phyloP scores from a whole-genome alignment of 2,329 filamentous ascomycete genomes.

The Akanthomyces lecanii region DNA sequence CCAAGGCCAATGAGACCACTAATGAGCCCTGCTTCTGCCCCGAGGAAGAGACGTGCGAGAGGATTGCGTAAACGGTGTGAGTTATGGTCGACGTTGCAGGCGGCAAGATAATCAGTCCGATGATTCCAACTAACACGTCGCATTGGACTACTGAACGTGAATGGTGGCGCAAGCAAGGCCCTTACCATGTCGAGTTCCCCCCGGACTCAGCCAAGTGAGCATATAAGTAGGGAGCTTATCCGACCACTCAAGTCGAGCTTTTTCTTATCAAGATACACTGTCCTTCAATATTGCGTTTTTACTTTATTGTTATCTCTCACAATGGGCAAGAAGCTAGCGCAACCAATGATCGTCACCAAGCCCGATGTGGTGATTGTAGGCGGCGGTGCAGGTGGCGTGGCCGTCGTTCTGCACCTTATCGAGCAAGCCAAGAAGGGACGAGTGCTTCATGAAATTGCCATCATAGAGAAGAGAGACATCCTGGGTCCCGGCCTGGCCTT shows the following conservation, averaged over 20 bases:
- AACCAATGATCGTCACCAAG: not conserved
- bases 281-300: not conserved
- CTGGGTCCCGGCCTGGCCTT: conserved; percentile 13
- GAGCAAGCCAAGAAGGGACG: conserved; percentile 14
- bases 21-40: not conserved
- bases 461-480: conserved; percentile 2
- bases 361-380: conserved; percentile 14
- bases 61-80: not conserved
- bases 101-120: not conserved
- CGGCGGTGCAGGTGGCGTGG: conserved; percentile 14
- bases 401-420: conserved; percentile 13
- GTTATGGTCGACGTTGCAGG: not conserved
- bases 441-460: not conserved
- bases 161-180: not conserved
- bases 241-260: not conserved
- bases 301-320: not conserved
- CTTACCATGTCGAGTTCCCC: not conserved
- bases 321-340: conserved; percentile 11
- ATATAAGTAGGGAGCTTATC: conserved; percentile 12
- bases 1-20: not conserved
- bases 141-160: not conserved
- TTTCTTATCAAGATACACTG: not conserved
- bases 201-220: not conserved
- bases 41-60: not conserved
- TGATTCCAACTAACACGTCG: not conserved